Percentiles rank a stretch among this genome's conserved stretches.
phyloP scores from a whole-genome alignment of 2,329 filamentous ascomycete species.

The Triangularia verruculosa region DNA sequence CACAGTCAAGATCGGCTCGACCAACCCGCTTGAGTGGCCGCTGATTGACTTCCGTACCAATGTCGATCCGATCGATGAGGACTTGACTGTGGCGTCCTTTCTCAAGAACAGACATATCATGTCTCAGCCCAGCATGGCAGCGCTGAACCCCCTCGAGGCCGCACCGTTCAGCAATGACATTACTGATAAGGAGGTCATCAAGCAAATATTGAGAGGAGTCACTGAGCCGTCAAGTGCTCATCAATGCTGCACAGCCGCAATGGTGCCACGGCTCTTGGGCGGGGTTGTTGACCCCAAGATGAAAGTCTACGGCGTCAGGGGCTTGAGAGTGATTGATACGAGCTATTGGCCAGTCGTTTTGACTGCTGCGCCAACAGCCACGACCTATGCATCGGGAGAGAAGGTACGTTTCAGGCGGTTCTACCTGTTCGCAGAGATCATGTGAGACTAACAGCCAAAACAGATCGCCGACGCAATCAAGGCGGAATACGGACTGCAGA shows the following conservation, averaged over 20 bases:
- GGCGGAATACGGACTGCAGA: conserved; percentile 2
- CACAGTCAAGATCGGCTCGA: conserved; percentile 37
- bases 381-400: conserved; percentile 5
- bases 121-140: conserved; percentile 30
- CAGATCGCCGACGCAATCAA: conserved; percentile 8
- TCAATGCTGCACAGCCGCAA: conserved; percentile 31
- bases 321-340: conserved; percentile 25
- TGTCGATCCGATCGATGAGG: conserved; percentile 39
- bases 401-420: neutral
- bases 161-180: conserved; percentile 29
- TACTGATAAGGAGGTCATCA: conserved; percentile 30
- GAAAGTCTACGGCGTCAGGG: conserved; percentile 22
- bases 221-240: conserved; percentile 28
- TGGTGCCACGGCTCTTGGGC: conserved; percentile 20
- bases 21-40: conserved; percentile 34
- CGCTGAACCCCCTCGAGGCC: conserved; percentile 30
- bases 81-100: conserved; percentile 34
- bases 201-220: conserved; percentile 18
- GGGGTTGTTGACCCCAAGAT: conserved; percentile 20
- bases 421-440: neutral
- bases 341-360: conserved; percentile 14
- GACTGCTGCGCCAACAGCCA: conserved; percentile 4
- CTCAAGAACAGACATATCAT: conserved; percentile 34
- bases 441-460: neutral
- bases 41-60: conserved; percentile 38